Conservation (phyloP, 257 asterid genomes). For the Phtheirospermum japonicum region DNA sequence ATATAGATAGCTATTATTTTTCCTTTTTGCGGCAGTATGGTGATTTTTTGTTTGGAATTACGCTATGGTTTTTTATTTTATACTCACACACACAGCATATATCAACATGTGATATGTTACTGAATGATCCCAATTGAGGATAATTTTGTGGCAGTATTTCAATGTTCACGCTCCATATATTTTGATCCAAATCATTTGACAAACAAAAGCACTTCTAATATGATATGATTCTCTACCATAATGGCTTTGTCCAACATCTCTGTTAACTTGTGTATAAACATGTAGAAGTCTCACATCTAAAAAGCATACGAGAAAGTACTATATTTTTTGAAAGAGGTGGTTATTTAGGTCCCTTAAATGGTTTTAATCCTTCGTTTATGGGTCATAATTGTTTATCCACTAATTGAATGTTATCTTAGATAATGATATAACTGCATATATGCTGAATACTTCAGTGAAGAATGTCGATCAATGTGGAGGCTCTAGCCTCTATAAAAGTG, state of each 20-base stretch:
- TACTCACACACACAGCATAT: too few relatives aligned
- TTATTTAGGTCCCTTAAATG: too few relatives aligned
- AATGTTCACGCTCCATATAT: not conserved
- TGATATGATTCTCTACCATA: not conserved
- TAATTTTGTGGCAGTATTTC: not conserved
- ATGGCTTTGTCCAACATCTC: not conserved
- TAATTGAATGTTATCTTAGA: too few relatives aligned
- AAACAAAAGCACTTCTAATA: not conserved
- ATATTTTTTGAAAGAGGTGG: not conserved
- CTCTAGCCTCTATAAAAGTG: constrained; percentile 1
- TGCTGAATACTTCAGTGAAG: not conserved
- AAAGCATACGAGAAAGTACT: not conserved
- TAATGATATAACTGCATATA: too few relatives aligned
- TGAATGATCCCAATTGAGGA: not conserved
- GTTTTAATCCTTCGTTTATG: too few relatives aligned
- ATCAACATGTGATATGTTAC: not conserved
- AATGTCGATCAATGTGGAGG: not conserved
- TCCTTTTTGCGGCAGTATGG: not conserved
- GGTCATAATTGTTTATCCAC: too few relatives aligned
- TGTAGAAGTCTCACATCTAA: not conserved
- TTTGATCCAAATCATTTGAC: constrained; percentile 6
- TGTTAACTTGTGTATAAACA: not conserved
- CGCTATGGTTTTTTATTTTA: too few relatives aligned
- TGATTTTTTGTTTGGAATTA: too few relatives aligned
- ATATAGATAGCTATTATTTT: not conserved